Evolutionary conservation across 192 early-diverging fungal genomes (phyloP).

Genomic region (Coemansia sp.): DNA sequence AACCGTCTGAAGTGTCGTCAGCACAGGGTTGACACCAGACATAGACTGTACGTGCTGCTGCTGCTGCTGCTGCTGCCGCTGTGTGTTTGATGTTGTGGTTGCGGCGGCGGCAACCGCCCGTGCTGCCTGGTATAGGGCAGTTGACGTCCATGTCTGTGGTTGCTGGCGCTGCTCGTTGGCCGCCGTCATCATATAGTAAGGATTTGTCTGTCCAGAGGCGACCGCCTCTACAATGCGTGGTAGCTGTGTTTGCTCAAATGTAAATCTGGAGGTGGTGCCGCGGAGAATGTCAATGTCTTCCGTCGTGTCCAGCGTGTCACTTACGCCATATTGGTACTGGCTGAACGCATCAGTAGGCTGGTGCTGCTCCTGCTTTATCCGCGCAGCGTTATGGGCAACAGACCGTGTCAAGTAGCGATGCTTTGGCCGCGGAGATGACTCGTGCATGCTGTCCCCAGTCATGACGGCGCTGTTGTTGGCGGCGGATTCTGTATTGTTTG

Average conservation of each 20-base stretch:
- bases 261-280: slow-evolving; percentile 1
- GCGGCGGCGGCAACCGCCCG: slow-evolving; percentile 46
- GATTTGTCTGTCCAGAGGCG: slow-evolving; percentile 21
- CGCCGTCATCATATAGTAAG: slow-evolving; percentile 30
- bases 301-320: not conserved
- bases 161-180: slow-evolving; percentile 20
- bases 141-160: slow-evolving; percentile 31
- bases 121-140: slow-evolving; percentile 48
- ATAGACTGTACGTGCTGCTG: not conserved
- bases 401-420: slow-evolving; percentile 55
- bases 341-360: not conserved
- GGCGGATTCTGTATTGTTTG: slow-evolving; percentile 7
- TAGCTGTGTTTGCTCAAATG: slow-evolving; percentile 9
- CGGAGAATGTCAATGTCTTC: not conserved
- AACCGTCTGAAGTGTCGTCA: slow-evolving; percentile 4
- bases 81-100: slow-evolving; percentile 1
- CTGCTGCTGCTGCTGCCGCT: slow-evolving; percentile 7
- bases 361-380: slow-evolving; percentile 40
- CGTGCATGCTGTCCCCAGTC: slow-evolving; percentile 5
- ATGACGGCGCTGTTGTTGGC: slow-evolving; percentile 4
- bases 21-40: not conserved
- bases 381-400: slow-evolving; percentile 44
- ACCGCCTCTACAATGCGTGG: not conserved
- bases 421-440: slow-evolving; percentile 32
- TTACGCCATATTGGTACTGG: slow-evolving; percentile 6